Conservation (phyloP, 139 green algal genomes). For the Chlorella sp. region DNA sequence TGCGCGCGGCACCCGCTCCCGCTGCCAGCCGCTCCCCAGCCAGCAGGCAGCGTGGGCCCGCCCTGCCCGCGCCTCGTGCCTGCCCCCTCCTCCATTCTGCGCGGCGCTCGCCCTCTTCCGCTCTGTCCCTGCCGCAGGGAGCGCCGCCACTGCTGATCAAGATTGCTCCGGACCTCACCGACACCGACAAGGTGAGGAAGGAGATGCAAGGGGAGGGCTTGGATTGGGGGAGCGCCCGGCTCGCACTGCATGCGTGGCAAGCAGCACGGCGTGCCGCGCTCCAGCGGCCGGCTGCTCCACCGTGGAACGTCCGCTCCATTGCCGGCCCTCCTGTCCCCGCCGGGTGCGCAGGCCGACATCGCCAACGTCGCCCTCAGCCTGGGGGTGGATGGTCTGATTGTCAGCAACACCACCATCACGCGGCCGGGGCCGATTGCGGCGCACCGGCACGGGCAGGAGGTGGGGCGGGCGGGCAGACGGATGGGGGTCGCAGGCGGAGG, state of each 20-base stretch:
- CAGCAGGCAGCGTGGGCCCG: not conserved
- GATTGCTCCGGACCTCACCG: slow-evolving; percentile 91
- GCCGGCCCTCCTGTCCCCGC: not conserved
- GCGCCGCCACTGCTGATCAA: slow-evolving; percentile 91
- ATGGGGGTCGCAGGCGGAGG: not conserved
- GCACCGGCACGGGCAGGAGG: slow-evolving; percentile 53
- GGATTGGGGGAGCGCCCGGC: too few relatives aligned
- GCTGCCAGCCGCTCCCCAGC: not conserved
- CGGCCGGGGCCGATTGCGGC: slow-evolving; percentile 65
- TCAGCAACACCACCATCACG: slow-evolving; percentile 93
- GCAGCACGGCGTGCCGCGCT: too few relatives aligned
- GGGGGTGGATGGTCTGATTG: slow-evolving; percentile 87
- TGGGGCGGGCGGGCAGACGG: not conserved
- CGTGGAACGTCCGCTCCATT: too few relatives aligned
- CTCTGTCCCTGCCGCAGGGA: not conserved
- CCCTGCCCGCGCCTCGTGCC: not conserved
- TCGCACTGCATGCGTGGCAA: too few relatives aligned
- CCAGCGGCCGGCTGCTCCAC: too few relatives aligned
- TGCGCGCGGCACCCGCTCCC: not conserved
- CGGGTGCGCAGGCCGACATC: too few relatives aligned
- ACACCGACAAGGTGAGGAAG: slow-evolving; percentile 68
- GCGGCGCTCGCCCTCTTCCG: not conserved
- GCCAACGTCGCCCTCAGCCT: slow-evolving; percentile 70
- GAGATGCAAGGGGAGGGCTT: not conserved
- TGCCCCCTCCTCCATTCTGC: not conserved